A percentile compares a stretch with the other conserved stretches of the same genome.
Conservation (phyloP, 371 early-diverging fungal genomes). For the Capniomyces stellatus region DNA sequence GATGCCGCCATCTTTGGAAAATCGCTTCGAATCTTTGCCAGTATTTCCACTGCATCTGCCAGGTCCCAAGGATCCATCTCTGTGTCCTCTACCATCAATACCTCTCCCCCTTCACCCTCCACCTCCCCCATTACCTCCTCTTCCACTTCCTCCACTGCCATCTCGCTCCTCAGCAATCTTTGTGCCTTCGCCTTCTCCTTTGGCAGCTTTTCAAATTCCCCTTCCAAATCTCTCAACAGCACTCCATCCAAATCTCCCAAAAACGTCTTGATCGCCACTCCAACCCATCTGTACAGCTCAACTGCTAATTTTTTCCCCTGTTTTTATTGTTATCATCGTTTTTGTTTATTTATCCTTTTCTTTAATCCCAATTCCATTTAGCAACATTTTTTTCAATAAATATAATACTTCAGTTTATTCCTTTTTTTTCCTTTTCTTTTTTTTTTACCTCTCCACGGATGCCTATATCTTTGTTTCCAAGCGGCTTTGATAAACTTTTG, state of each 20-base stretch:
- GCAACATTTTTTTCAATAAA: too few relatives aligned
- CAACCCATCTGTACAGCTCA: constrained; percentile 27
- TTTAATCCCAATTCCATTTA: too few relatives aligned
- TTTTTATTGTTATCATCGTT: too few relatives aligned
- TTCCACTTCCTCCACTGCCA: constrained; percentile 27
- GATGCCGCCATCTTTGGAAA: constrained; percentile 61
- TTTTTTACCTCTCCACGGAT: constrained; percentile 88
- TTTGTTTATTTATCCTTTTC: too few relatives aligned
- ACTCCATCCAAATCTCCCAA: constrained; percentile 21
- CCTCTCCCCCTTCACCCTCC: constrained; percentile 18
- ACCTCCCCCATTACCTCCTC: constrained; percentile 11
- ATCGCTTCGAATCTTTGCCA: constrained; percentile 57
- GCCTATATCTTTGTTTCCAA: constrained; percentile 80
- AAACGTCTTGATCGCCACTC: constrained; percentile 19
- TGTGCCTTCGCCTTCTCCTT: constrained; percentile 37
- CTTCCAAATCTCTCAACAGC: constrained; percentile 65
- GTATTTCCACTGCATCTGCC: constrained; percentile 77
- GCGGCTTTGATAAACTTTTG: constrained; percentile 69
- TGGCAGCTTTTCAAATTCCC: constrained; percentile 59
- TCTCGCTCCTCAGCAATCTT: constrained; percentile 43
- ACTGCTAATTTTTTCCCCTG: constrained; percentile 16
- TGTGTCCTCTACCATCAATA: constrained; percentile 31
- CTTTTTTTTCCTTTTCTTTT: too few relatives aligned
- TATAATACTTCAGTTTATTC: too few relatives aligned
- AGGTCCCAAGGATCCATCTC: constrained; percentile 60